Evolutionary conservation across 2,329 filamentous ascomycete genomes (phyloP).

Genomic region (Pleoardoris graminearum): DNA sequence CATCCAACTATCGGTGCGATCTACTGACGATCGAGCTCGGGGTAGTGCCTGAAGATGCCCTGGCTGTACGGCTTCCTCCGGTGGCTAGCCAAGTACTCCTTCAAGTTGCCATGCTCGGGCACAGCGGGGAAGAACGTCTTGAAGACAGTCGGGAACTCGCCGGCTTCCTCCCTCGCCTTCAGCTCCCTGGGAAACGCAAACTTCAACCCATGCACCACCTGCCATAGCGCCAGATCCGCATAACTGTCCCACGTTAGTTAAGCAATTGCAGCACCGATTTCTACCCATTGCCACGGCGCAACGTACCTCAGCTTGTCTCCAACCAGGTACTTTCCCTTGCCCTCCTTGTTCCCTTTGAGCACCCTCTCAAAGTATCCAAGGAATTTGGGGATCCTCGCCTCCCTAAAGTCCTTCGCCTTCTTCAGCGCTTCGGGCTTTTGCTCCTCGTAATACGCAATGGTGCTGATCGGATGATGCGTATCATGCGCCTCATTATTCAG

Average conservation of each 20-base stretch:
- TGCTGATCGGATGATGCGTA: constrained; percentile 71
- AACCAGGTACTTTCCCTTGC: constrained; percentile 66
- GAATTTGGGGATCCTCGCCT: constrained; percentile 70
- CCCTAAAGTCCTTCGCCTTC: constrained; percentile 61
- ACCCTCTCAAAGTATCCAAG: constrained; percentile 71
- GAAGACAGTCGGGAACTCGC: constrained; percentile 64
- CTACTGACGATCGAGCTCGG: constrained; percentile 66
- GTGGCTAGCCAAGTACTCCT: constrained; percentile 69
- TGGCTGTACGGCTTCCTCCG: constrained; percentile 63
- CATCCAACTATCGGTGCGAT: not conserved
- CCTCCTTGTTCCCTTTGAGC: constrained; percentile 60
- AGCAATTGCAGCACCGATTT: too few species aligned
- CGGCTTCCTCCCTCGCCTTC: constrained; percentile 53
- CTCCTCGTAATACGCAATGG: constrained; percentile 69
- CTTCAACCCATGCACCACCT: constrained; percentile 60
- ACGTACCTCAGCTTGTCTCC: constrained; percentile 58
- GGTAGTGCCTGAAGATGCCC: constrained; percentile 73
- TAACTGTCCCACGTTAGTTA: constrained; percentile 52
- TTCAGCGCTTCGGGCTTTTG: constrained; percentile 69
- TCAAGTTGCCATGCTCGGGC: constrained; percentile 65
- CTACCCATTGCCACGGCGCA: too few species aligned
- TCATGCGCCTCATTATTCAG: constrained; percentile 74
- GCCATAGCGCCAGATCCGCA: constrained; percentile 74
- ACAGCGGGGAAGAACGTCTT: constrained; percentile 64
- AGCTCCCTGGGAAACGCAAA: constrained; percentile 74